Percentiles rank a stretch among this genome's conserved stretches.
phyloP scores from a whole-genome alignment of 2,329 filamentous ascomycete species.

The Monosporascus sp. region DNA sequence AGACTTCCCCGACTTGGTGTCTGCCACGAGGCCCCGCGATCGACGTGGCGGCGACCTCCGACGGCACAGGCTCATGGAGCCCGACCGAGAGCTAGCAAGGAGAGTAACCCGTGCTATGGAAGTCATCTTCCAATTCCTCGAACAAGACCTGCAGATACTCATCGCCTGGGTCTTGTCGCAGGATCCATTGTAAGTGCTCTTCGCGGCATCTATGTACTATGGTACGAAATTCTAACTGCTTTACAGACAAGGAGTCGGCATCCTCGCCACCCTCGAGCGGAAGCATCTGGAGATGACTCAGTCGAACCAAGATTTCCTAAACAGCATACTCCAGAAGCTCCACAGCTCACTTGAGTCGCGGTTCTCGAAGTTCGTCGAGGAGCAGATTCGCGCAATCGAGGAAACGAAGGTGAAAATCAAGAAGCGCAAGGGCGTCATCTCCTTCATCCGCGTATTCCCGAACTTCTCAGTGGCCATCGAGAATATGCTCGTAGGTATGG shows the following conservation, averaged over 20 bases:
- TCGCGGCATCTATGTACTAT: not conserved
- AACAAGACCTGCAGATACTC: constrained; percentile 69
- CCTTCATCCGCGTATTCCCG: constrained; percentile 91
- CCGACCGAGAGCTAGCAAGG: constrained; percentile 79
- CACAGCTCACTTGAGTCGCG: constrained; percentile 67
- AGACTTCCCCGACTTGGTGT: constrained; percentile 80
- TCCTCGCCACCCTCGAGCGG: constrained; percentile 74
- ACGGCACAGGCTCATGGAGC: constrained; percentile 74
- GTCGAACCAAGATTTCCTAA: constrained; percentile 88
- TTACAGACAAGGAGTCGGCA: constrained; percentile 76
- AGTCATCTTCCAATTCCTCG: constrained; percentile 77
- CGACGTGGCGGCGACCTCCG: constrained; percentile 69
- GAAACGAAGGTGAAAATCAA: constrained; percentile 99
- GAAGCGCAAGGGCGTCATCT: constrained; percentile 94
- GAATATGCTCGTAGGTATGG: constrained; percentile 65
- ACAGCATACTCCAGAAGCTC: constrained; percentile 71
- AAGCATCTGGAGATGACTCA: constrained; percentile 76
- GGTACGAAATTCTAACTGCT: constrained; percentile 15
- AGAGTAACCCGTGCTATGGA: constrained; percentile 85
- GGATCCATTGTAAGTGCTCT: constrained; percentile 68
- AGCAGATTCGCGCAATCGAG: constrained; percentile 92
- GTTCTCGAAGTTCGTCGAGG: constrained; percentile 86
- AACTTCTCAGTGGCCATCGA: constrained; percentile 78
- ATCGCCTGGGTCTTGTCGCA: constrained; percentile 77
- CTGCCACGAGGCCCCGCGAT: constrained; percentile 57